phyloP scores from a whole-genome alignment of 345 rosid genomes.

The Eucalyptus urophylla region DNA sequence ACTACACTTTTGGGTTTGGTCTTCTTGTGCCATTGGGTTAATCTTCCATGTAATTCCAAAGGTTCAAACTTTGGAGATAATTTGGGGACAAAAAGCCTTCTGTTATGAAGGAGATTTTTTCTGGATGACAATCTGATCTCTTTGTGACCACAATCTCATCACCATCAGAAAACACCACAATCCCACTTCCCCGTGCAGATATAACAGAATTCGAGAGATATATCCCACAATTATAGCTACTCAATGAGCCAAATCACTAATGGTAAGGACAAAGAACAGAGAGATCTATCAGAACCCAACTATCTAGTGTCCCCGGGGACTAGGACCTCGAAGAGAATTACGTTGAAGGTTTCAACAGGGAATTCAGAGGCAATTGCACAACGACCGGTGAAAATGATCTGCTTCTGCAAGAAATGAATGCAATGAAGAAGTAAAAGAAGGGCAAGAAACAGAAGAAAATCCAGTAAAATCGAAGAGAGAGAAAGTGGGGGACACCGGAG shows the following conservation, averaged over 20 bases:
- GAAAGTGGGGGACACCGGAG: not conserved
- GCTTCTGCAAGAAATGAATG: not conserved
- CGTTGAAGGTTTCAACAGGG: not conserved
- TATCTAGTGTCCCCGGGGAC: not conserved
- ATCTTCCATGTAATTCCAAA: constrained; percentile 5
- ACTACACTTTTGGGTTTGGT: constrained; percentile 16
- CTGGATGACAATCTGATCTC: not conserved
- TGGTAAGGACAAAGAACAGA: not conserved
- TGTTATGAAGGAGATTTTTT: not conserved
- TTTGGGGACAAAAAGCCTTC: not conserved
- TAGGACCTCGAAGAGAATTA: not conserved
- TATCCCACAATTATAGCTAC: not conserved
- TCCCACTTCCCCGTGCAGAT: not conserved
- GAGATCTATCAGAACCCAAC: not conserved
- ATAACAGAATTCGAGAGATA: not conserved
- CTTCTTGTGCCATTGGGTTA: constrained; percentile 27
- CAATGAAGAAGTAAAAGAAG: not conserved
- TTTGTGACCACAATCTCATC: not conserved
- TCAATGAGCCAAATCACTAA: not conserved
- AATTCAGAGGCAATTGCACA: not conserved
- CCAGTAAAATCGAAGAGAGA: not conserved
- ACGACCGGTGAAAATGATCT: not conserved
- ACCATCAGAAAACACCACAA: not conserved
- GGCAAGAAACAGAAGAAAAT: not conserved
- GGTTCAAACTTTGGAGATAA: not conserved